These are phyloP conservation scores for Fusarium haematococcum DNA, from an alignment of 2,329 filamentous ascomycete species.

Conservation along the genomic window DNA sequence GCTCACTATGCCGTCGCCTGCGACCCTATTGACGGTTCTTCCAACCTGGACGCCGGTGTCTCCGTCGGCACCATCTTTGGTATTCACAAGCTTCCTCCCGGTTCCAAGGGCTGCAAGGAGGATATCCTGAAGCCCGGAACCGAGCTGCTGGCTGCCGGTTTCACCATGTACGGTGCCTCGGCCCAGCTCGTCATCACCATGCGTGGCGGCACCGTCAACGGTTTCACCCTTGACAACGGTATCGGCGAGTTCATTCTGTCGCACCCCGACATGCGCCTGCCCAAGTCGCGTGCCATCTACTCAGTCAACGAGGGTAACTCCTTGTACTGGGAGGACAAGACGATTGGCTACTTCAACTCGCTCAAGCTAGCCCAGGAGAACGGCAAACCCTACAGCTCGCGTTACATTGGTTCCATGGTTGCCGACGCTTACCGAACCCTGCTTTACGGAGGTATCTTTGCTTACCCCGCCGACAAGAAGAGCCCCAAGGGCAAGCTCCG, in stretches of 20 bases:
- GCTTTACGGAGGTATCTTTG: conserved; percentile 96
- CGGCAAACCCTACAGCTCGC: conserved; percentile 91
- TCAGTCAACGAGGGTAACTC: conserved; percentile 99
- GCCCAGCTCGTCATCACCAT: conserved; percentile 97
- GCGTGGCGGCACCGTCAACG: conserved; percentile 91
- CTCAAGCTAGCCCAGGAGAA: conserved; percentile 82
- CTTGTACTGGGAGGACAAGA: conserved; percentile 91
- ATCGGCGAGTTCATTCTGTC: conserved; percentile 99
- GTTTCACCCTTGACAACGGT: conserved; percentile 96
- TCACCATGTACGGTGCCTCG: conserved; percentile 99
- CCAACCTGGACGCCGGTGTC: conserved; percentile 97
- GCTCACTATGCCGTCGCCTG: conserved; percentile 95
- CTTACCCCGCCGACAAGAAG: conserved; percentile 98
- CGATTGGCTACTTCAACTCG: conserved; percentile 88
- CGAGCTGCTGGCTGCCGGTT: conserved; percentile 93
- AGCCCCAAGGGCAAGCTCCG: conserved; percentile 97
- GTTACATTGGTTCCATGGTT: conserved; percentile 99
- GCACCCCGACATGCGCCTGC: conserved; percentile 93
- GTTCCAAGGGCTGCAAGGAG: conserved; percentile 78
- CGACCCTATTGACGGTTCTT: conserved; percentile 97
- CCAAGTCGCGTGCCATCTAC: conserved; percentile 86
- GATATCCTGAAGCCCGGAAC: conserved; percentile 91
- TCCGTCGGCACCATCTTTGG: conserved; percentile 98
- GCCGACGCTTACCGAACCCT: conserved; percentile 97
- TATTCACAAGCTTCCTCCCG: conserved; percentile 88